A percentile compares a stretch with the other conserved stretches of the same genome.
Evolutionary conservation across 176 grass and related monocot genomes (phyloP).

Genomic region (Melocanna baccifera): DNA sequence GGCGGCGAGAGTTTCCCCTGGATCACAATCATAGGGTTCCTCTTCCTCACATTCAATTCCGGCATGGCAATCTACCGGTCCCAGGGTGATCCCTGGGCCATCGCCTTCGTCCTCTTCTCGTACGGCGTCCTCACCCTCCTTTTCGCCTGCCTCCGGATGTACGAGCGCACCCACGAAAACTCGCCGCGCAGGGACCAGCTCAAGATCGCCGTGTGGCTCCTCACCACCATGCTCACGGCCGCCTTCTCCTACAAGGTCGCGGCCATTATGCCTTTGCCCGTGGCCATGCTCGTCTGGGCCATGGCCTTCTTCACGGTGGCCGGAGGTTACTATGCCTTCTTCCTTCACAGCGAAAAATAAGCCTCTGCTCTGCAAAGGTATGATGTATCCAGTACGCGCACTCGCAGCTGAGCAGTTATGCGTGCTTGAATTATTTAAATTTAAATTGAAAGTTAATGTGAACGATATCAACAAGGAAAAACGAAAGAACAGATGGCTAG

Average conservation of each 20-base stretch:
- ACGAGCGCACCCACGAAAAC: neutral
- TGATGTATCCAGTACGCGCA: neutral
- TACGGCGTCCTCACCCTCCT: neutral
- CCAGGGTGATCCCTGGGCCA: neutral
- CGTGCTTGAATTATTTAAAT: too few relatives aligned
- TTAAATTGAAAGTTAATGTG: too few relatives aligned
- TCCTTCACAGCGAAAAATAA: neutral
- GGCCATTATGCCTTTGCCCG: constrained; percentile 3
- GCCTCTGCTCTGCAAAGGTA: neutral
- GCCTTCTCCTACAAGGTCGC: constrained; percentile 36
- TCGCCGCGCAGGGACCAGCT: neutral
- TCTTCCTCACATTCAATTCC: constrained; percentile 8
- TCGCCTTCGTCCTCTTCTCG: neutral
- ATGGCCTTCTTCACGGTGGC: neutral
- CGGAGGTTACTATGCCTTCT: constrained; percentile 10
- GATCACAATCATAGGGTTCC: neutral
- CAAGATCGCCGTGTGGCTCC: constrained; percentile 25
- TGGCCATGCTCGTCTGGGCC: neutral
- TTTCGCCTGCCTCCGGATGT: constrained; percentile 3
- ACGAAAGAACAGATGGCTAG: too few relatives aligned
- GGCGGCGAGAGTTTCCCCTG: neutral
- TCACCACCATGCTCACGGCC: constrained; percentile 13
- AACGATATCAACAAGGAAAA: too few relatives aligned
- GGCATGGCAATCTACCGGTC: neutral
- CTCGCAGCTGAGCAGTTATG: too few relatives aligned